Conservation (phyloP, 2,329 filamentous ascomycete genomes). For the Penicillium sp. region DNA sequence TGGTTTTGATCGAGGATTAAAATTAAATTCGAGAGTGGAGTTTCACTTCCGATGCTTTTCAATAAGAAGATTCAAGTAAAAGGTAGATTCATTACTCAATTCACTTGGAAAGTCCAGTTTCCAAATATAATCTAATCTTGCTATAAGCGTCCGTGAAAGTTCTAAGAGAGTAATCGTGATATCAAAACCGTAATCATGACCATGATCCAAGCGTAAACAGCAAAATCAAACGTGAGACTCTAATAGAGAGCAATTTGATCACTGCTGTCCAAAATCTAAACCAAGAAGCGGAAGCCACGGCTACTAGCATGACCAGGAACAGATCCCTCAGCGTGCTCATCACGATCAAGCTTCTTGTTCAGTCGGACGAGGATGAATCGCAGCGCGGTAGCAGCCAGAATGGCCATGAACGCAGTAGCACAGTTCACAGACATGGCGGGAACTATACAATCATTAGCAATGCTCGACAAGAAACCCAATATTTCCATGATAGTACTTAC, state of each 20-base stretch:
- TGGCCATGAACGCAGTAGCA: conserved; percentile 67
- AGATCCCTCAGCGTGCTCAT: conserved; percentile 63
- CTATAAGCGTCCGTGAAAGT: background rate
- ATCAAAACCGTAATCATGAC: background rate
- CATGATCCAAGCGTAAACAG: background rate
- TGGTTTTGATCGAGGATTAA: background rate
- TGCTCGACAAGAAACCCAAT: background rate
- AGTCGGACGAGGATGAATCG: conserved; percentile 67
- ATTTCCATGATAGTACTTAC: conserved; percentile 30
- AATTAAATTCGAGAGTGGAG: background rate
- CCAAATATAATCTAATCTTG: background rate
- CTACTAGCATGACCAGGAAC: conserved; percentile 62
- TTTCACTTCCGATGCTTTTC: background rate
- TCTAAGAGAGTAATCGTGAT: background rate
- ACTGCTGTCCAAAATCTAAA: conserved; percentile 45
- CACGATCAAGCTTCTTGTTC: conserved; percentile 73
- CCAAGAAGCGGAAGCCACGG: conserved; percentile 70
- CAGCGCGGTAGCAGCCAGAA: conserved; percentile 67
- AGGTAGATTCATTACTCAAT: background rate
- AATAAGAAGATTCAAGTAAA: background rate
- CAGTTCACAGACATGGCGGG: conserved; percentile 73
- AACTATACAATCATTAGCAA: conserved; percentile 39
- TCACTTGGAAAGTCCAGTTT: background rate
- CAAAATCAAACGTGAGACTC: background rate
- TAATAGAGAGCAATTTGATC: background rate